Evolutionary conservation across 2,329 filamentous ascomycete genomes (phyloP).

Genomic region (Byssochlamys sp.): DNA sequence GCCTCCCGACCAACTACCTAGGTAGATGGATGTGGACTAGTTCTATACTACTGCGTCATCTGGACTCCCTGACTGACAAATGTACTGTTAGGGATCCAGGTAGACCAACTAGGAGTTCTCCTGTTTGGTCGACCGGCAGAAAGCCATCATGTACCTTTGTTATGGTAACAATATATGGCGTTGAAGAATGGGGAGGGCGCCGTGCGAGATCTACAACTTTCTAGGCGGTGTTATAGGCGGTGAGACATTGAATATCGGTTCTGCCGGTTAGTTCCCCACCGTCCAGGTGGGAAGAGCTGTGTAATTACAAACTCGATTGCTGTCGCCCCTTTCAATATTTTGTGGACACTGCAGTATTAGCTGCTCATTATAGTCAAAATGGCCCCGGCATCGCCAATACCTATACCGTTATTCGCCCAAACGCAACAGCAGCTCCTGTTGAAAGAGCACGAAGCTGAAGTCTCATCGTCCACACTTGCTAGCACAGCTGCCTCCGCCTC

Average conservation of each 20-base stretch:
- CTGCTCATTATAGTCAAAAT: constrained; percentile 3
- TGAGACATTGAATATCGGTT: not conserved
- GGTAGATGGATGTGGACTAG: too few species aligned
- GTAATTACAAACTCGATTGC: not conserved
- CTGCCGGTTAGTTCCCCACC: not conserved
- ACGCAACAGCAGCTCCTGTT: constrained; percentile 33
- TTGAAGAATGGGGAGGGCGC: too few species aligned
- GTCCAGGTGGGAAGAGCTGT: not conserved
- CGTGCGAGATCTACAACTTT: too few species aligned
- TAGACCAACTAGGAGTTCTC: too few species aligned
- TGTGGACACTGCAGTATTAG: not conserved
- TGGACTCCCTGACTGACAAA: too few species aligned
- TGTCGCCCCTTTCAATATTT: not conserved
- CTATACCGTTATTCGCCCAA: constrained; percentile 34
- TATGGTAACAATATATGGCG: too few species aligned
- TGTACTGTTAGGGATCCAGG: too few species aligned
- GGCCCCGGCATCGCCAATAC: constrained; percentile 15
- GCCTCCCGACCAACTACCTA: too few species aligned
- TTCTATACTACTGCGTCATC: too few species aligned
- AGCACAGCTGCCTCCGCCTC: constrained; percentile 31
- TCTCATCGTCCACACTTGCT: constrained; percentile 34
- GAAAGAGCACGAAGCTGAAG: constrained; percentile 37
- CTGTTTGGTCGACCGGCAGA: too few species aligned
- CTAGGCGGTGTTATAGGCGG: not conserved
- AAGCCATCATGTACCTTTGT: too few species aligned